Base-by-base conservation (phyloP, 2,329 filamentous ascomycete species). In the Ophiostoma tasmaniense region DNA sequence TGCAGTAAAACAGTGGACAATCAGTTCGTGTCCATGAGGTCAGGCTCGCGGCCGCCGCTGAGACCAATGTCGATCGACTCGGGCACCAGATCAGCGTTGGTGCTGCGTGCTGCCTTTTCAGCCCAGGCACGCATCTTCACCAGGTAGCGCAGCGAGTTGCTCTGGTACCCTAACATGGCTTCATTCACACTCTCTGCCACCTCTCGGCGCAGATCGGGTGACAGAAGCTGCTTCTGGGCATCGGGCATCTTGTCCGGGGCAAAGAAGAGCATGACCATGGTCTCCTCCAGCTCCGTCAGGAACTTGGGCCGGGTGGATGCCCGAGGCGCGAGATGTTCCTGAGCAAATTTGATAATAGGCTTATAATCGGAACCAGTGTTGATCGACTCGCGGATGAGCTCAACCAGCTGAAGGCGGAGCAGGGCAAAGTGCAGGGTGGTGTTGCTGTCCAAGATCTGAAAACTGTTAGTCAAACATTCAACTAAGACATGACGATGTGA, bases 171-270 rank as follows among this genome's bases (percentile, higher is more conserved):
- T 33, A 98, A 81, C 67, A 99, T 92, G 13, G 93, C 92, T 78
- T 93, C 89, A 76, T 99, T 99, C 68, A 99, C 95, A 73, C 86
- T 85, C 71, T 89, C 89, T 4, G 95, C 95, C n/a, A 97, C 93
- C 61, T 89, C 87, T 73, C 89, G 87, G 71, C 95, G 88, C 62
- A 98, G 83, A 65, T 88, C 85, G 2, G 93, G 91, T 73, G 96
- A 86, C 22, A 99, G 81, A 35, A 99, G 82, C 64, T 87, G 87
- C 50, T 89, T 88, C 39, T 97, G 82, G 66, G 91, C 87, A 2
- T 91, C 88, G 62, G 91, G 87, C 50, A 97, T 84, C 67, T 87
- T 89, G 67, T 95, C 90, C n/a, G 87, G 85, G 0, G 92, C 89
- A 74, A 97, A 97, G 61, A 99, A 90, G 52, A 99, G 83, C 55